These are phyloP conservation scores for Neocucurbitaria cava DNA, from an alignment of 2,329 filamentous ascomycete genomes.

Conservation along the genomic window DNA sequence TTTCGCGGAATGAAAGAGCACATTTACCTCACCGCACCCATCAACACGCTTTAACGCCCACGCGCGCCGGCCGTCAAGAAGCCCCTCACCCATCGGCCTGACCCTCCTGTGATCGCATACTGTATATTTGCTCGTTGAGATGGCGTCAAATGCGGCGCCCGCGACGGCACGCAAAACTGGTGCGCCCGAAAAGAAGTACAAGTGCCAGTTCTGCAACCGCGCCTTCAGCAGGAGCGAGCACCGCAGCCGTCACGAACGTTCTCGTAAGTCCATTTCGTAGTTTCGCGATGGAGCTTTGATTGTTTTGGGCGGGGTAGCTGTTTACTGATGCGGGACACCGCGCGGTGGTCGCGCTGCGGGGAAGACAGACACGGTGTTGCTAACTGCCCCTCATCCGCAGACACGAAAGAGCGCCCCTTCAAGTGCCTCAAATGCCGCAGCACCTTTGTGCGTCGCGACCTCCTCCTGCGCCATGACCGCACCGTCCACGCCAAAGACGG, in stretches of 20 bases:
- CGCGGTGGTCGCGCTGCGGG: conserved; percentile 45
- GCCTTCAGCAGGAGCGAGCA: conserved; percentile 98
- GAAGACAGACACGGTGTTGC: conserved; percentile 37
- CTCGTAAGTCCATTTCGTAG: conserved; percentile 74
- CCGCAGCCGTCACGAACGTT: conserved; percentile 94
- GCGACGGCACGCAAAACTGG: conserved; percentile 75
- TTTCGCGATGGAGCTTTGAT: conserved; percentile 30
- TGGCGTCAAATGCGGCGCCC: conserved; percentile 70
- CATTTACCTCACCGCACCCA: conserved; percentile 31
- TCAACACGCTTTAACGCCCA: conserved; percentile 47
- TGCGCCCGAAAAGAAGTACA: conserved; percentile 96
- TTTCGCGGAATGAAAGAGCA: conserved; percentile 38
- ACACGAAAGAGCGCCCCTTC: conserved; percentile 98
- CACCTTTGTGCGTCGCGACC: conserved; percentile 96
- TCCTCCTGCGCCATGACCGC: conserved; percentile 94
- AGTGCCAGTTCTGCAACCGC: conserved; percentile 97
- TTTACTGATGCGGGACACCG: conserved; percentile 44
- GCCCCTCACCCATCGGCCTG: conserved; percentile 19
- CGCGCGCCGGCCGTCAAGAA: conserved; percentile 44
- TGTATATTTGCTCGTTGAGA: conserved; percentile 61
- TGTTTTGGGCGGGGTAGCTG: conserved; percentile 35
- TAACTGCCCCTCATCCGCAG: conserved; percentile 60
- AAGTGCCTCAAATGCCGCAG: conserved; percentile 98
- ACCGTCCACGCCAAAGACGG: conserved; percentile 99
- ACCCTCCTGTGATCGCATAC: conserved; percentile 12